Evolutionary conservation across 768 basidiomycete genomes (phyloP), one percentile per base, ranked within the genome.

Genomic region (Phaeolepiota aurea): DNA sequence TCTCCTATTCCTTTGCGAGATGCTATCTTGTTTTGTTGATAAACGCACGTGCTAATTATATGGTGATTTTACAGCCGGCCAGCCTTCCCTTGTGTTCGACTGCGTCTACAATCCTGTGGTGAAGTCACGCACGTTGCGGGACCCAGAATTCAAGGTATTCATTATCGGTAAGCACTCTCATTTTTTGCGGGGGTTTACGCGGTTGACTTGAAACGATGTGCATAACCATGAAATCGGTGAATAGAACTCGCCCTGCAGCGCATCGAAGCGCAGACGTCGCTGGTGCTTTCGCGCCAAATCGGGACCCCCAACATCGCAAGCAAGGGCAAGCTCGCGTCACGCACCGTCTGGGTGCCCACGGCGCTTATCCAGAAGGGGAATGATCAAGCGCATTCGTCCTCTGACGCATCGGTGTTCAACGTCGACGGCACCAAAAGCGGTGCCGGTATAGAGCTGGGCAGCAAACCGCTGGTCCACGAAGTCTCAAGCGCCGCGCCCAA

Each of bases 301-400:
- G 72, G 71, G 16, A 82, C 74, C 0, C 87, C 87, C 3, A 90
- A 89, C 57, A 85, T 90, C 39, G 60, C 71, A 2, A 77, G 78
- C 39, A 90, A 89, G 56, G 87, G 87, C n/a, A 73, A 68, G 49
- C 71, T 81, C 1, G 51, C 54, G 19, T 69, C 77, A 11, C 76
- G 85, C 22, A 71, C 69, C 10, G 77, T 77, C 1, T 54, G 64
- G 31, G 64, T 88, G 18, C 81, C 82, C 3, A 48, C 64, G 14
- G 49, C 61, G 3, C 58, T 77, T 15, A 64, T 63, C 40, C 21
- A 38, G 33, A 40, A 37, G 32, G 44, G 11, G 25, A 43, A 14
- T 22, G 38, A 15, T 5, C 9, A 7, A 35, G n/a, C 7, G 33
- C 12, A 7, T n/a, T 35, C n/a, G n/a, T n/a, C n/a, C n/a, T n/a